These are phyloP conservation scores for Plectosphaerella sp. DNA, from an alignment of 2,329 filamentous ascomycete genomes.

Conservation along the genomic window DNA sequence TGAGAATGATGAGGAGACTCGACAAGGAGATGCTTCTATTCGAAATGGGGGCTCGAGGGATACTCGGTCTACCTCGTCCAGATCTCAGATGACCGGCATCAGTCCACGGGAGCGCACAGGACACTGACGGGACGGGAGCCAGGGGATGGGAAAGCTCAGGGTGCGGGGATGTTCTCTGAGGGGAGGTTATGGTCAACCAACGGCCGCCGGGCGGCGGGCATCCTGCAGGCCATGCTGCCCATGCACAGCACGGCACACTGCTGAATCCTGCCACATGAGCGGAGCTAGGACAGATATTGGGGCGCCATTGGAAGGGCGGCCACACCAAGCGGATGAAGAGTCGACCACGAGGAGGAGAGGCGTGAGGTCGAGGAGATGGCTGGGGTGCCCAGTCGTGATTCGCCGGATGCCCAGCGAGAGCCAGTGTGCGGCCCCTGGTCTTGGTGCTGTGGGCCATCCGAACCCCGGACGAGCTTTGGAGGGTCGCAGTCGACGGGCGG, in stretches of 20 bases:
- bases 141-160: too few species aligned
- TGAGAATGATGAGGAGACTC: too few species aligned
- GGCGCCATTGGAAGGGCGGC: background rate
- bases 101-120: too few species aligned
- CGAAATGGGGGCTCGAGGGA: too few species aligned
- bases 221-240: background rate
- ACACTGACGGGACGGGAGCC: too few species aligned
- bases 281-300: background rate
- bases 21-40: too few species aligned
- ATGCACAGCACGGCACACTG: background rate
- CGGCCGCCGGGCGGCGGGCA: background rate
- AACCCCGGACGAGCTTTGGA: constrained; percentile 5
- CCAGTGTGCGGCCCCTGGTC: constrained; percentile 4
- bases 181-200: background rate
- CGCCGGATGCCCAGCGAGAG: background rate
- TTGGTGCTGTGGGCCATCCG: background rate
- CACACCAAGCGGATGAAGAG: constrained; percentile 1
- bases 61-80: too few species aligned
- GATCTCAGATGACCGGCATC: too few species aligned
- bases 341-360: background rate
- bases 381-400: constrained; percentile 5
- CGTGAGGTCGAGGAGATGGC: constrained; percentile 3
- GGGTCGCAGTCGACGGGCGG: constrained; percentile 17
- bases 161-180: too few species aligned
- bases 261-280: background rate